Base-by-base conservation (phyloP, 805 yeast genomes). In the Wickerhamomyces queroliae region DNA sequence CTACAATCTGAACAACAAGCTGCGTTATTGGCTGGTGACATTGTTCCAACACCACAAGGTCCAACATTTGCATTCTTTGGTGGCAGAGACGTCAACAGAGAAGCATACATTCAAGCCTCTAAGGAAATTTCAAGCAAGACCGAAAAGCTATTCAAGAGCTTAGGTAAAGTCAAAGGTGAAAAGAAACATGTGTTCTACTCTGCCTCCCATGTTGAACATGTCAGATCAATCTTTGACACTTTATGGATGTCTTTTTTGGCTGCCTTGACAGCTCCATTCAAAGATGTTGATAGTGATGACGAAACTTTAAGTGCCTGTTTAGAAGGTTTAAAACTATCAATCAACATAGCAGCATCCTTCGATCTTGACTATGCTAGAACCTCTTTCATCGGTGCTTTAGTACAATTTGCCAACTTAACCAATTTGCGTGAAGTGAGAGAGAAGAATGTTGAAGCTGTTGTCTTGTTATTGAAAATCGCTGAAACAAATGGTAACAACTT, bases 171-270 rank as follows among this genome's bases (percentile, higher is more conserved):
- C 31, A 72, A 69, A 41, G 49, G 59, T 13, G 66, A 62, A 37
- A 72, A 68, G 33, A 63, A 68, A 19, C 21, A 18, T 23, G 70
- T 76, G 1, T 90, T 80, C 56, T 86, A 87, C 59, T 77, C 81
- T 16, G 97, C 97, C 0, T 76, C 89, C 2, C 91, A 85, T 53
- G 76, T 85, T 13, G 95, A 88, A 50, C 96, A 91, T 57, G 95
- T 91, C 13, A 83, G 76, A 56, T 90, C 97, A 1, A 86, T 95
- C 56, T 91, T 93, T 63, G 96, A 91, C 52, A 87, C 87, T 15
- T 66, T 85, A 33, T 93, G 99, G 99, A 90, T 95, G 96, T 88
- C 97, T 0, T 76, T 93, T 35, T 70, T 93, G 48, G 98, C 98
- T 7, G 97, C 95, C 1, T 69, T 93, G 36, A 89, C 97, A 0